These are phyloP conservation scores for Microthlaspi erraticum DNA, from an alignment of 345 rosid species.

Conservation along the genomic window DNA sequence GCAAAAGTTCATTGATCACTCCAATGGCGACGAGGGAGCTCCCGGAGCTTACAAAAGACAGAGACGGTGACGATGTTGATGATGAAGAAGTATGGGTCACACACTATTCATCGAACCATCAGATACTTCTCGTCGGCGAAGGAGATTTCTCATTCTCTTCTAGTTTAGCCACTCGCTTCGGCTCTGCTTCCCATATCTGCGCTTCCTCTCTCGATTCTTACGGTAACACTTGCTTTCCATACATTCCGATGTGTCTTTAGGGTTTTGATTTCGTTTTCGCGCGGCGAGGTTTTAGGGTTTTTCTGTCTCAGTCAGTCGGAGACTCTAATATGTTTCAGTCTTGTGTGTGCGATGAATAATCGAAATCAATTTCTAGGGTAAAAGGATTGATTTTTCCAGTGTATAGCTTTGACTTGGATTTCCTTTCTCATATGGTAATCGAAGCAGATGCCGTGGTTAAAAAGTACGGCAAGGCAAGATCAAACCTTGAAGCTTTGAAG, in stretches of 20 bases:
- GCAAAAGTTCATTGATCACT: not conserved
- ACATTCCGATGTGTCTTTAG: not conserved
- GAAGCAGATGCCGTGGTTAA: slow-evolving; percentile 47
- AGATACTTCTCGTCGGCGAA: slow-evolving; percentile 61
- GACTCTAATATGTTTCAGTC: too few species aligned
- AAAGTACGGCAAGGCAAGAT: slow-evolving; percentile 53
- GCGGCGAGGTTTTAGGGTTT: slow-evolving; percentile 15
- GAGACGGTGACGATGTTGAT: too few species aligned
- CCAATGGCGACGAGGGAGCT: slow-evolving; percentile 17
- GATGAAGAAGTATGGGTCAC: slow-evolving; percentile 46
- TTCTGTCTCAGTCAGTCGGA: too few species aligned
- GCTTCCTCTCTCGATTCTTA: slow-evolving; percentile 62
- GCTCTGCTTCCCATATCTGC: slow-evolving; percentile 55
- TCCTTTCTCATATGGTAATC: slow-evolving; percentile 11
- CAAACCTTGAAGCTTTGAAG: slow-evolving; percentile 48
- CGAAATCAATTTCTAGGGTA: not conserved
- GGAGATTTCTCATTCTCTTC: slow-evolving; percentile 70
- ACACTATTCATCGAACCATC: slow-evolving; percentile 55
- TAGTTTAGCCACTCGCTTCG: slow-evolving; percentile 50
- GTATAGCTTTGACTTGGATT: slow-evolving; percentile 17
- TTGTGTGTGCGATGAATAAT: not conserved
- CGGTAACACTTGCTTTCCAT: slow-evolving; percentile 38
- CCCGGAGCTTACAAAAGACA: slow-evolving; percentile 2
- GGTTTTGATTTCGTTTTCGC: slow-evolving; percentile 2
- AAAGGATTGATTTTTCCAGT: not conserved